Base-by-base conservation (phyloP, 2,329 filamentous ascomycete genomes). In the Madurella mycetomatis region DNA sequence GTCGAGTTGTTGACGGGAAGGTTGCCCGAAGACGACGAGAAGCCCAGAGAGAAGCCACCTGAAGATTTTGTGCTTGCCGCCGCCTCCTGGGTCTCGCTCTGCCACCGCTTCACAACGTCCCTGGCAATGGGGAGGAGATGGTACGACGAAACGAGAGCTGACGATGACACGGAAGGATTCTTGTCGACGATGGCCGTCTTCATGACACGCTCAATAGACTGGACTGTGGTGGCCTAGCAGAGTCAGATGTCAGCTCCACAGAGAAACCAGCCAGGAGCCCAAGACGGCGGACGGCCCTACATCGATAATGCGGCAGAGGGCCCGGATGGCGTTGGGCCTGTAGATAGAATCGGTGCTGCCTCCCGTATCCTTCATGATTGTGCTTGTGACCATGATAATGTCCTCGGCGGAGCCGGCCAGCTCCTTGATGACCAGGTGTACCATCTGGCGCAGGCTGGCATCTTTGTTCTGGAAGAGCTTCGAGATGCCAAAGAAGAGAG, bases 391-490 rank as follows among this genome's bases (percentile, higher is more conserved):
- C 94, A 99, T 97, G 71, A 99, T 99, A 61, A 96, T 95, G 80
- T 99, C 94, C 77, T 97, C 91, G 55, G 94, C 94, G 19, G 91
- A 96, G 72, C 86, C 85, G 63, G 92, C 90, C 67, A 99, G 81
- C 81, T 99, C 94, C 83, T 97, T 99, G 78, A 97, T 90, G 70
- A 96, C 86, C 63, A 97, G 81, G 76, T 97, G 95, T 49, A 99
- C 92, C 92, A 97, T 96, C 79, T 99, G 94, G 67, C 94, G 90
- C 70, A 99, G 81, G 66, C 90, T 92, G 67, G 92, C 88, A 86
- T 99, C 94, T 75, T 96, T 97, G 76, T 97, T 97, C 80, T 97
- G 92, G 82, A 99, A 99, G 57, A 97, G 83, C 81, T 97, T 97
- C 59, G 92, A 97, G 73, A 95, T 97, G 65, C 92, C 92, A 72